Conservation (phyloP, 768 basidiomycete species). For the Kockovaella imperatae region DNA sequence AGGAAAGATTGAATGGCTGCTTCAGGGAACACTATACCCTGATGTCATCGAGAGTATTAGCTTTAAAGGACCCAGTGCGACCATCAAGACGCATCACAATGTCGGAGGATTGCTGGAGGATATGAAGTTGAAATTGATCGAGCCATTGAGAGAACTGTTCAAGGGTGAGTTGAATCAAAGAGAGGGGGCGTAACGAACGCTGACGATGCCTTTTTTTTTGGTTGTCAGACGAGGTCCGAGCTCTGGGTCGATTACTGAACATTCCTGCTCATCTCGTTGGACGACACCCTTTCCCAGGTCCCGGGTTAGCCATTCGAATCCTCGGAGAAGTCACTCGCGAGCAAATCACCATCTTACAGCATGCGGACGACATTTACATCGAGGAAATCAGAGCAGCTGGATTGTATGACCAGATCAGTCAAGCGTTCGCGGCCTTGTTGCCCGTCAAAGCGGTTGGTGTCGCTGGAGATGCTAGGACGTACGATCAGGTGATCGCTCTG, state of each 20-base stretch:
- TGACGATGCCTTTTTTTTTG: neutral
- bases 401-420: conserved; percentile 84
- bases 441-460: conserved; percentile 97
- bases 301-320: conserved; percentile 95
- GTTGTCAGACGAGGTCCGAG: conserved; percentile 80
- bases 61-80: conserved; percentile 97
- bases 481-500: conserved; percentile 93
- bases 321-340: conserved; percentile 88
- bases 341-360: conserved; percentile 75
- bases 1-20: conserved; percentile 90
- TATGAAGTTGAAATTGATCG: conserved; percentile 98
- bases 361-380: conserved; percentile 91
- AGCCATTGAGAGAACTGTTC: conserved; percentile 93
- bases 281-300: conserved; percentile 97
- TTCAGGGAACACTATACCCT: conserved; percentile 96
- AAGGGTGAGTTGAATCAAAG: conserved; percentile 60
- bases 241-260: conserved; percentile 76
- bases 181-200: neutral
- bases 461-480: conserved; percentile 92
- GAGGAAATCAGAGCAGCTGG: conserved; percentile 93
- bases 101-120: conserved; percentile 91
- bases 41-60: conserved; percentile 99
- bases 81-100: conserved; percentile 99
- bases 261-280: conserved; percentile 91
- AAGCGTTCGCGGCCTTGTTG: conserved; percentile 92